Percentiles rank a stretch among this genome's conserved stretches.
phyloP scores from a whole-genome alignment of 2,329 filamentous ascomycete genomes.

The Myriosclerotinia duriaeana region DNA sequence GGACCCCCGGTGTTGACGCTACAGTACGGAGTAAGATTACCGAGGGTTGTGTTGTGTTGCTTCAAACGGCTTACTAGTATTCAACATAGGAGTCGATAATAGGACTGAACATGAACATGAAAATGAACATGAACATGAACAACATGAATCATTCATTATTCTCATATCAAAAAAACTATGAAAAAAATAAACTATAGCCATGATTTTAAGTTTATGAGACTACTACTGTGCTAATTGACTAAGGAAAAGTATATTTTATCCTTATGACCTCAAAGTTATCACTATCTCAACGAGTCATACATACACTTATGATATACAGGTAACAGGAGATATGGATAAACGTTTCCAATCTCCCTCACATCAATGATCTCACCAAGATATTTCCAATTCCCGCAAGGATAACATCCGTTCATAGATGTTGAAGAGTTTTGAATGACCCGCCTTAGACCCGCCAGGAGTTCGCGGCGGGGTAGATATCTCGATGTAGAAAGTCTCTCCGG shows the following conservation, averaged over 20 bases:
- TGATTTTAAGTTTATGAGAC: background rate
- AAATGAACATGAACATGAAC: too few relatives aligned
- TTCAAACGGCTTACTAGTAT: too few relatives aligned
- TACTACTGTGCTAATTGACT: background rate
- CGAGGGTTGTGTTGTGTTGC: background rate
- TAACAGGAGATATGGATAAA: constrained; percentile 9
- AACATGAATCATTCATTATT: too few relatives aligned
- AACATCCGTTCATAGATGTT: background rate
- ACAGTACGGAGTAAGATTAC: too few relatives aligned
- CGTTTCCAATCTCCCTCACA: background rate
- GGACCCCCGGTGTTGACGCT: background rate
- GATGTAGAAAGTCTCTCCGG: background rate
- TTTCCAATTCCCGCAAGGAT: background rate
- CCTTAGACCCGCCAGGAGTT: background rate
- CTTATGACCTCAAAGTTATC: background rate
- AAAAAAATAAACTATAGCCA: too few relatives aligned
- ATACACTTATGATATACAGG: background rate
- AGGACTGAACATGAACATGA: too few relatives aligned
- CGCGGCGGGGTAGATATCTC: constrained; percentile 1
- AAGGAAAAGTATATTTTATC: background rate
- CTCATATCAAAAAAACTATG: too few relatives aligned
- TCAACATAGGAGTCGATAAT: too few relatives aligned
- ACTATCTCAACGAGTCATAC: background rate
- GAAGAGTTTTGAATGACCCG: background rate
- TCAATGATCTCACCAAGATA: background rate